Conservation (phyloP, 1,284 basidiomycete genomes). For the Lignosus rhinocerotis region DNA sequence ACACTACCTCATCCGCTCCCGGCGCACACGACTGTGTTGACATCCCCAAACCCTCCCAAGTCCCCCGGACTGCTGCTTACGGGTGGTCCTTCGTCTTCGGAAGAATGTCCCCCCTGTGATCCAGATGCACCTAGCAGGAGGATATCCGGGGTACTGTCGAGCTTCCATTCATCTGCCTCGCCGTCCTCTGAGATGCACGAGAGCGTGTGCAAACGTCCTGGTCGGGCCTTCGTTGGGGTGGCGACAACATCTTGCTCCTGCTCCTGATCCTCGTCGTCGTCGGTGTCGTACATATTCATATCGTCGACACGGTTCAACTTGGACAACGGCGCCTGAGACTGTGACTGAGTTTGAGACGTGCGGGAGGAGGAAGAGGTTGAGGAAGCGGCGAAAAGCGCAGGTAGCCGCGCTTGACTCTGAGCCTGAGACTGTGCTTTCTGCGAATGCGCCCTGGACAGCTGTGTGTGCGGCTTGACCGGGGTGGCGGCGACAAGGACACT, state of each 20-base stretch:
- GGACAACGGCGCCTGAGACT: background rate
- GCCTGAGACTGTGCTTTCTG: slow-evolving; percentile 2
- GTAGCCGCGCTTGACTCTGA: slow-evolving; percentile 1
- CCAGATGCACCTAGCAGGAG: slow-evolving; percentile 31
- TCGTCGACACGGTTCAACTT: slow-evolving; percentile 9
- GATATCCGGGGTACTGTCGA: slow-evolving; percentile 41
- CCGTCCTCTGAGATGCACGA: background rate
- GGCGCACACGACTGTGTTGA: background rate
- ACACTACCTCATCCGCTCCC: slow-evolving; percentile 9
- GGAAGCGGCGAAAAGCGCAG: slow-evolving; percentile 1
- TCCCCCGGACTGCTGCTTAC: slow-evolving; percentile 16
- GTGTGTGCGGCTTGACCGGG: slow-evolving; percentile 44
- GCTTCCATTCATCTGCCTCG: slow-evolving; percentile 38
- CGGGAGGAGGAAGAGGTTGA: background rate
- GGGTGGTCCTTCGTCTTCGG: slow-evolving; percentile 11
- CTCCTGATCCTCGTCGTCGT: slow-evolving; percentile 12
- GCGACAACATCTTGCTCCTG: slow-evolving; percentile 8
- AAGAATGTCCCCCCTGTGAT: slow-evolving; percentile 15
- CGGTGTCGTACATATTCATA: slow-evolving; percentile 8
- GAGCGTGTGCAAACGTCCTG: background rate
- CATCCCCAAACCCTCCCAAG: slow-evolving; percentile 13
- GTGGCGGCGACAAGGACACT: slow-evolving; percentile 61
- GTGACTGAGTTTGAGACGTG: background rate
- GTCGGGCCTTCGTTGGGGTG: slow-evolving; percentile 13
- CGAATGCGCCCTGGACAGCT: slow-evolving; percentile 5